These are phyloP conservation scores for Plasmodium inui DNA, from an alignment of 169 alveolate genomes.

Conservation along the genomic window DNA sequence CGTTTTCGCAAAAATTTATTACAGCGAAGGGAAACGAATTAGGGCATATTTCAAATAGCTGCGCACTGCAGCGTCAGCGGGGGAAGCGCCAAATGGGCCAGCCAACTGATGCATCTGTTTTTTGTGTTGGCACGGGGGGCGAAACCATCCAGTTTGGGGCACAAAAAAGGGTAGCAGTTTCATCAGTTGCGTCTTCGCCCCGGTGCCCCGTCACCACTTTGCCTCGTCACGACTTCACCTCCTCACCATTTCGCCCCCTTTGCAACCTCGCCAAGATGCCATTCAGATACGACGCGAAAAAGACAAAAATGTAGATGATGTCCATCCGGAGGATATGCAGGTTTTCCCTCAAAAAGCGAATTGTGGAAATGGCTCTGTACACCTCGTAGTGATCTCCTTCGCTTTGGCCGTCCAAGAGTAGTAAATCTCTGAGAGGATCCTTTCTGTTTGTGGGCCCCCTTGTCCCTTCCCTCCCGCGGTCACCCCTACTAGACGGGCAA, in stretches of 20 bases:
- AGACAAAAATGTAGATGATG: slow-evolving; percentile 37
- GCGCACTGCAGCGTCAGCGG: background rate
- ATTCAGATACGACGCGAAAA: slow-evolving; percentile 27
- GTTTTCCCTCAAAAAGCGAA: slow-evolving; percentile 3
- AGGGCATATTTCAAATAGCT: background rate
- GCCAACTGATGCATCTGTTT: no score
- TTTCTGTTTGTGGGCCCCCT: background rate
- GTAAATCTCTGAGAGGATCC: background rate
- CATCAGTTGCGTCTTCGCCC: background rate
- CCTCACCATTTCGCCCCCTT: background rate
- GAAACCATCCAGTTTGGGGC: background rate
- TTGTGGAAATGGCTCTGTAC: slow-evolving; percentile 18
- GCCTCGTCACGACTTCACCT: background rate
- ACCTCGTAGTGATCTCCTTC: slow-evolving; percentile 3
- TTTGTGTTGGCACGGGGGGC: background rate
- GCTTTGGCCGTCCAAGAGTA: background rate
- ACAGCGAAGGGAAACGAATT: background rate
- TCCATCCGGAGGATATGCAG: slow-evolving; percentile 45
- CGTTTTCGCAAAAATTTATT: background rate
- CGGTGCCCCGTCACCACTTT: background rate
- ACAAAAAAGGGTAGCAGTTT: background rate
- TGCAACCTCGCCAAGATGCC: slow-evolving; percentile 18
- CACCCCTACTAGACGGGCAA: background rate
- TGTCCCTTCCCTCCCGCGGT: background rate
- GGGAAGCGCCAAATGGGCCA: background rate